Percentiles rank a stretch among this genome's conserved stretches.
phyloP scores from a whole-genome alignment of 2,329 filamentous ascomycete genomes.

The Ceratocystis ficicola region DNA sequence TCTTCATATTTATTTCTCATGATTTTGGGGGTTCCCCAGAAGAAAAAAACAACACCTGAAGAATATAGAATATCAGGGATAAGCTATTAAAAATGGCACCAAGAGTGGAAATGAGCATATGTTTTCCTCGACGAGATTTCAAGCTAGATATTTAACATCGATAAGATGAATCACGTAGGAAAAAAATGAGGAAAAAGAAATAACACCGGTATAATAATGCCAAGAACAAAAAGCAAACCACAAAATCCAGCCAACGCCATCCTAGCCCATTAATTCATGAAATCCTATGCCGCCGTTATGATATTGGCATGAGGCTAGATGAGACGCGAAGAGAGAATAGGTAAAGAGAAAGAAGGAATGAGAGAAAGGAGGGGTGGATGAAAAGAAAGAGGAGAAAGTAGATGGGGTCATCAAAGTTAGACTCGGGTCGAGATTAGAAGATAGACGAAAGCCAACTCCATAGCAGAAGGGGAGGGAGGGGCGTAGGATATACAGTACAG shows the following conservation, averaged over 20 bases:
- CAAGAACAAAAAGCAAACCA: background rate
- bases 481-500: background rate
- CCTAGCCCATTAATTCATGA: conserved; percentile 16
- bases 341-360: background rate
- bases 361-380: background rate
- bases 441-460: too few species aligned
- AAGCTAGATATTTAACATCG: background rate
- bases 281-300: conserved; percentile 10
- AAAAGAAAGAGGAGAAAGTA: background rate
- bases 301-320: conserved; percentile 13
- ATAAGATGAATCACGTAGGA: background rate
- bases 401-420: too few species aligned
- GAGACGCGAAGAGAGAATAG: conserved; percentile 10
- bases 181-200: background rate
- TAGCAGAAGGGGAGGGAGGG: too few species aligned
- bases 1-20: too few species aligned
- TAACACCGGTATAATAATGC: conserved; percentile 9
- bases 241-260: conserved; percentile 17
- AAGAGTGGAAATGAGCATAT: background rate
- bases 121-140: background rate
- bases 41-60: background rate
- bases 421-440: too few species aligned
- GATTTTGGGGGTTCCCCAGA: too few species aligned
- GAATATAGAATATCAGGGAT: background rate
- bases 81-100: background rate